These are phyloP conservation scores for Chrysopogon serrulatus DNA, from an alignment of 176 grass and related monocot species.

Conservation along the genomic window DNA sequence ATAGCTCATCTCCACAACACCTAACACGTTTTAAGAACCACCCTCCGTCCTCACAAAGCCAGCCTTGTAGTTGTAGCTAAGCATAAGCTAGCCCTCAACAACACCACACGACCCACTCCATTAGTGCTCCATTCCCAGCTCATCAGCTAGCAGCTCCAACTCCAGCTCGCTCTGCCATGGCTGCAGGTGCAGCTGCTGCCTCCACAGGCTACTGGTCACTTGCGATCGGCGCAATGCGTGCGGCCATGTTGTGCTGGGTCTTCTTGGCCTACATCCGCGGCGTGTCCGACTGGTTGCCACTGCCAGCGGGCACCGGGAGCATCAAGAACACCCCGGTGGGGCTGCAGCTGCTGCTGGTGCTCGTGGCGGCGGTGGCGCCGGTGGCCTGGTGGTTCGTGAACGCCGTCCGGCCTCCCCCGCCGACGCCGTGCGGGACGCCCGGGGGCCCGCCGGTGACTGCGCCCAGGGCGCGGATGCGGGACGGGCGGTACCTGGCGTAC, in stretches of 20 bases:
- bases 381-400: slow-evolving; percentile 29
- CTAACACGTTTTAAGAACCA: slow-evolving; percentile 4
- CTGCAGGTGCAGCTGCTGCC: slow-evolving; percentile 1
- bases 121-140: background rate
- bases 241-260: background rate
- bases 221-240: background rate
- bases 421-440: slow-evolving; percentile 49
- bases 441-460: slow-evolving; percentile 73
- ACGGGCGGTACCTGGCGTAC: slow-evolving; percentile 82
- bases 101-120: background rate
- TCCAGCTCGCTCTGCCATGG: background rate
- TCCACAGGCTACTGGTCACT: slow-evolving; percentile 5
- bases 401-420: slow-evolving; percentile 41
- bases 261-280: background rate
- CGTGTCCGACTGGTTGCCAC: background rate
- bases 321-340: slow-evolving; percentile 25
- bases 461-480: slow-evolving; percentile 44
- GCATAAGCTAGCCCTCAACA: background rate
- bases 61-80: background rate
- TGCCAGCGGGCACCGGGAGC: background rate
- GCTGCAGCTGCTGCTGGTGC: slow-evolving; percentile 26
- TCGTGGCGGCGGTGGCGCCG: slow-evolving; percentile 21
- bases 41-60: background rate
- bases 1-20: slow-evolving; percentile 10
- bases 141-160: background rate